phyloP scores from a whole-genome alignment of 2,329 filamentous ascomycete species.

The Xylariaceae sp. region DNA sequence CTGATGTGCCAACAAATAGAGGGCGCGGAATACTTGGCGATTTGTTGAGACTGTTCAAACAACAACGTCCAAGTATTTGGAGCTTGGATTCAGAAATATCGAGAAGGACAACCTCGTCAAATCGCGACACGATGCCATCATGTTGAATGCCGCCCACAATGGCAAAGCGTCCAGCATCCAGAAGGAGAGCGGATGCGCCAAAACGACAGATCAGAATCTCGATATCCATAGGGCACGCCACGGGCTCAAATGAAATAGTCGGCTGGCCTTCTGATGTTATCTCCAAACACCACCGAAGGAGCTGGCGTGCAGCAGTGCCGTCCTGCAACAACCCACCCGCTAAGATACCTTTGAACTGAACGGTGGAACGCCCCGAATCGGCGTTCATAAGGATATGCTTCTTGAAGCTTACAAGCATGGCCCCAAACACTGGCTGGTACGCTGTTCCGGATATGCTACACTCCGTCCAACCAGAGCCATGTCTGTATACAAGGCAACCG shows the following conservation, averaged over 20 bases:
- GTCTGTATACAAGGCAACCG: slow-evolving; percentile 49
- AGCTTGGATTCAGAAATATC: slow-evolving; percentile 30
- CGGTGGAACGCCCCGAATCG: slow-evolving; percentile 15
- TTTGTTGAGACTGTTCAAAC: not conserved
- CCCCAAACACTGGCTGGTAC: slow-evolving; percentile 41
- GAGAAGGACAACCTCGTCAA: slow-evolving; percentile 48
- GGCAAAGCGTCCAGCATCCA: slow-evolving; percentile 25
- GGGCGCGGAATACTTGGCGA: slow-evolving; percentile 40
- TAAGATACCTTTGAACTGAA: slow-evolving; percentile 53
- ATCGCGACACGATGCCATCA: slow-evolving; percentile 37
- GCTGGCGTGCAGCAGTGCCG: slow-evolving; percentile 56
- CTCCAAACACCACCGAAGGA: slow-evolving; percentile 58
- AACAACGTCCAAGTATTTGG: slow-evolving; percentile 24
- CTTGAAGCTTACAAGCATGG: slow-evolving; percentile 33
- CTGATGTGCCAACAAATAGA: slow-evolving; percentile 64
- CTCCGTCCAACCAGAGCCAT: slow-evolving; percentile 41
- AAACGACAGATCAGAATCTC: slow-evolving; percentile 33
- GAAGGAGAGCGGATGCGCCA: slow-evolving; percentile 36
- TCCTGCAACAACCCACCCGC: slow-evolving; percentile 65
- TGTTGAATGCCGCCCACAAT: slow-evolving; percentile 42
- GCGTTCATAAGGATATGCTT: slow-evolving; percentile 21
- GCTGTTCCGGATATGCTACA: slow-evolving; percentile 35
- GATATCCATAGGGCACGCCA: slow-evolving; percentile 11
- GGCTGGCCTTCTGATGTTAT: slow-evolving; percentile 25
- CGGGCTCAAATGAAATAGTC: slow-evolving; percentile 28